Percentiles rank a stretch among this genome's conserved stretches.
phyloP scores from a whole-genome alignment of 2,329 filamentous ascomycete genomes.

The Cladosporium sp. region DNA sequence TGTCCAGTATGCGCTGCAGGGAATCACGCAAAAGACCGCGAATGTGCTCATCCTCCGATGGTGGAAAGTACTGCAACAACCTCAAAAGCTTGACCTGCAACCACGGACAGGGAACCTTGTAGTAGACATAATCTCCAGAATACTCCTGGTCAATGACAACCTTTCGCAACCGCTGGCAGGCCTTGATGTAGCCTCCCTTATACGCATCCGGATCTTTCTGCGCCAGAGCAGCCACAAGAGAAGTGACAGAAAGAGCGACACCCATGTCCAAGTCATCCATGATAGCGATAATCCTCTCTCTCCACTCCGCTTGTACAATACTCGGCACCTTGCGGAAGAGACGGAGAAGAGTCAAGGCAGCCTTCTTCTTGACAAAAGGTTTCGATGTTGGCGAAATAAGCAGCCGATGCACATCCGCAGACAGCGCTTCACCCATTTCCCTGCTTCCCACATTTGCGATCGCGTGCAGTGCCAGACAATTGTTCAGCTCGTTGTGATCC shows the following conservation, averaged over 20 bases:
- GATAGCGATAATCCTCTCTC: constrained; percentile 94
- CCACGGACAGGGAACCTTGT: constrained; percentile 99
- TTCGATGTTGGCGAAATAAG: constrained; percentile 94
- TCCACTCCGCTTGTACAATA: constrained; percentile 95
- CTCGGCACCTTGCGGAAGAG: constrained; percentile 91
- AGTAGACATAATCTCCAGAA: constrained; percentile 90
- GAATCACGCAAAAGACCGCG: constrained; percentile 89
- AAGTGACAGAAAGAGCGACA: constrained; percentile 91
- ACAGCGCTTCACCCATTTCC: constrained; percentile 95
- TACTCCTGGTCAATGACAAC: constrained; percentile 90
- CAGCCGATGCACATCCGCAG: constrained; percentile 84
- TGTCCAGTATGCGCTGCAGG: constrained; percentile 83
- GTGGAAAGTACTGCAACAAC: constrained; percentile 91
- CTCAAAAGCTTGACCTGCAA: constrained; percentile 92
- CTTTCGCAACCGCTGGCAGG: constrained; percentile 81
- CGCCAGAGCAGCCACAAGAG: constrained; percentile 86
- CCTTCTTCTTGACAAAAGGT: constrained; percentile 99
- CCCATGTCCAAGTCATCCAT: constrained; percentile 97
- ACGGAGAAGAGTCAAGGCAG: constrained; percentile 85
- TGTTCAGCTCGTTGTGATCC: constrained; percentile 95
- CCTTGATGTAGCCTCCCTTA: constrained; percentile 90
- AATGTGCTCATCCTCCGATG: constrained; percentile 90
- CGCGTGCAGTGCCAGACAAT: constrained; percentile 92
- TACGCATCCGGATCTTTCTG: constrained; percentile 95
- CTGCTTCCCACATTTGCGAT: constrained; percentile 96